Evolutionary conservation across 2,329 filamentous ascomycete species (phyloP).

Genomic region (Sarocladium kiliense): DNA sequence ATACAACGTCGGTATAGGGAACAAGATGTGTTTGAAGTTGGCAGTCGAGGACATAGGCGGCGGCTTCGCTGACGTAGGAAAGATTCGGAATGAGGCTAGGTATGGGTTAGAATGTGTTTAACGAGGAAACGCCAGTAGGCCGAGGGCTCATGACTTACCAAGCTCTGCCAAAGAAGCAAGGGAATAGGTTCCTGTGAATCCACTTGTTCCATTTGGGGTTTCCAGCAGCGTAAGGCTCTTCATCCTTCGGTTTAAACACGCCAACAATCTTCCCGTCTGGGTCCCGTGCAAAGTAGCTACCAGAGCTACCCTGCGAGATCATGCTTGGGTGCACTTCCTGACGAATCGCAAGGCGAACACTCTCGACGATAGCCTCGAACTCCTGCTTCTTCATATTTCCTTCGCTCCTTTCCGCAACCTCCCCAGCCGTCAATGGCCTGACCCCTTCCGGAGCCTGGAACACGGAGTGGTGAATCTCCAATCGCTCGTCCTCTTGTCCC

Average conservation of each 20-base stretch:
- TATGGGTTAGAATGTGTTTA: not conserved
- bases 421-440: conserved; percentile 71
- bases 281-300: conserved; percentile 95
- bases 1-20: conserved; percentile 93
- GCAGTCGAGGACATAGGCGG: conserved; percentile 89
- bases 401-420: conserved; percentile 56
- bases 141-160: conserved; percentile 49
- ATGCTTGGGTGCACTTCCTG: conserved; percentile 89
- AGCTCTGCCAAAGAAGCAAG: conserved; percentile 92
- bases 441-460: conserved; percentile 91
- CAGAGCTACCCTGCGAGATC: conserved; percentile 95
- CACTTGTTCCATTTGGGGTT: conserved; percentile 99
- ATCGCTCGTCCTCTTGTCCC: conserved; percentile 69
- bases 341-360: conserved; percentile 84
- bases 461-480: conserved; percentile 96
- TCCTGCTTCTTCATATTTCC: conserved; percentile 70
- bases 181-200: conserved; percentile 96
- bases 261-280: conserved; percentile 89
- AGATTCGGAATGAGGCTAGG: conserved; percentile 84
- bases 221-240: conserved; percentile 93
- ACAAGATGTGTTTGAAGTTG: conserved; percentile 89
- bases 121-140: not conserved
- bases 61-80: conserved; percentile 96
- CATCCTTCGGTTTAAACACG: conserved; percentile 98
- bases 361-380: conserved; percentile 85